Evolutionary conservation across 192 early-diverging fungal species (phyloP), one percentile per base, ranked within the genome.

Genomic region (Jimgerdemannia lactiflua): DNA sequence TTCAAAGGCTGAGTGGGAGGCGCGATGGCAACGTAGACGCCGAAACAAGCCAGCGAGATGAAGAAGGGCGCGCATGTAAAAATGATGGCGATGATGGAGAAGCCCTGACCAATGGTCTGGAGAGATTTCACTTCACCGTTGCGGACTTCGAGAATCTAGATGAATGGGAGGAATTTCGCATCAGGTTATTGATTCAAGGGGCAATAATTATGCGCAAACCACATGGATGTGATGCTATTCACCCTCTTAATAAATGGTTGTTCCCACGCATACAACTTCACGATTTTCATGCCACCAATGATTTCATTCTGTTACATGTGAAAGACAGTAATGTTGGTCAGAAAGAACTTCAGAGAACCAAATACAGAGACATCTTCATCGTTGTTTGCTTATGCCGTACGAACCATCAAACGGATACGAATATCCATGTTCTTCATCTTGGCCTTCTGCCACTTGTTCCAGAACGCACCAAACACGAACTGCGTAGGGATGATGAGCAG

Each of bases 261-360:
- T 39, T 74, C 74, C 83, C 83, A 84, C 3, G 80, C 83, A 18
- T 84, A 79, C 29, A 84, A 41, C 70, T 84, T 84, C 44, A 84
- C 80, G 54, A 84, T 77, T 54, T 84, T 84, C 77, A 84, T 84
- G 3, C 83, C 83, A 0, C 80, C 77, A 0, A 84, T 42, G 44
- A 76, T 76, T 63, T 84, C 83, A 70, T 84, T 84, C 72, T n/a
- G n/a, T n/a, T n/a, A n/a, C n/a, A n/a, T n/a, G n/a, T n/a, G n/a
- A n/a, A n/a, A n/a, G n/a, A n/a, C n/a, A n/a, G n/a, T n/a, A n/a
- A n/a, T n/a, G n/a, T n/a, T n/a, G n/a, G n/a, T n/a, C n/a, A n/a
- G n/a, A n/a, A n/a, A n/a, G n/a, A n/a, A n/a, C n/a, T n/a, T n/a
- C n/a, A n/a, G n/a, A n/a, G n/a, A n/a, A n/a, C n/a, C n/a, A n/a